phyloP scores from a whole-genome alignment of 305 asterid species.

The Fraxinus sp. region DNA sequence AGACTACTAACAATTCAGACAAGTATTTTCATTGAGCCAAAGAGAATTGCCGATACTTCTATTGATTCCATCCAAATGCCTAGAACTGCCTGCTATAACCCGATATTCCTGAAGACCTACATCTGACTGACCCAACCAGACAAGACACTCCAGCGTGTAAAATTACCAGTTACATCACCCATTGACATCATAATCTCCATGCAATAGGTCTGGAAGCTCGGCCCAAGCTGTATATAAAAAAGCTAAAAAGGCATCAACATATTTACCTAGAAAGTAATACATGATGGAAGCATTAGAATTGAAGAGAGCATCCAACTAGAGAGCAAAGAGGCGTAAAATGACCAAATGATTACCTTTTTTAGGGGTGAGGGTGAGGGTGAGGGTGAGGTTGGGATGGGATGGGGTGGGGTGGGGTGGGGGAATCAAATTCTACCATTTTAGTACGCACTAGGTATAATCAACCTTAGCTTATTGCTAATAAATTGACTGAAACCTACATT shows the following conservation, averaged over 20 bases:
- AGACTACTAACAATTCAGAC: conserved; percentile 34
- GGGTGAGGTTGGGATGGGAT: not conserved
- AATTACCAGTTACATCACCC: conserved; percentile 39
- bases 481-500: not conserved
- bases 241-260: not conserved
- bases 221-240: conserved; percentile 61
- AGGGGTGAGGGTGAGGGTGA: not conserved
- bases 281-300: not conserved
- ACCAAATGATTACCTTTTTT: not conserved
- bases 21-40: conserved; percentile 41
- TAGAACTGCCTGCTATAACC: conserved; percentile 31
- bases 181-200: conserved; percentile 57
- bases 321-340: not conserved
- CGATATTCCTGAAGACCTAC: conserved; percentile 29
- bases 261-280: not conserved
- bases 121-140: conserved; percentile 57
- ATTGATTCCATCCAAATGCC: conserved; percentile 34
- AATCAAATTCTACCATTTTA: not conserved
- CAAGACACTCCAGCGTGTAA: conserved; percentile 23
- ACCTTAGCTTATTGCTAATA: not conserved
- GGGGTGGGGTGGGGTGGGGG: not conserved
- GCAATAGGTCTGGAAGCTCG: conserved; percentile 62
- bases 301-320: not conserved
- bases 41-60: conserved; percentile 30
- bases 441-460: not conserved